Evolutionary conservation across 2,329 filamentous ascomycete species (phyloP).

Genomic region (Pyrenochaeta sp.): DNA sequence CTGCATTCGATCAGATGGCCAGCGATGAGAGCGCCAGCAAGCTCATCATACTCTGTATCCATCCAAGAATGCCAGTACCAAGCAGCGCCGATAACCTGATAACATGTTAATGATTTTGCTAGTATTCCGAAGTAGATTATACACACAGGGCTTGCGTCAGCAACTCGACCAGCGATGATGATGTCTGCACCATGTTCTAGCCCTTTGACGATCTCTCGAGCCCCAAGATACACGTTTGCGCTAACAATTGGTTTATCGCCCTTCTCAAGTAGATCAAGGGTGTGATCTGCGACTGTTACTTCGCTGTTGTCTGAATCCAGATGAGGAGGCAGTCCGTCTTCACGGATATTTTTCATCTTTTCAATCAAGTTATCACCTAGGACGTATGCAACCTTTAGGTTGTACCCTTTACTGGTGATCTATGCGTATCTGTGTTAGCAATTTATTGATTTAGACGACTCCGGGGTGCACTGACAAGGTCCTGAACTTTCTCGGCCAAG

Average conservation of each 20-base stretch:
- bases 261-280: conserved; percentile 49
- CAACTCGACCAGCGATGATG: conserved; percentile 42
- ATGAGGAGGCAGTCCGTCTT: conserved; percentile 51
- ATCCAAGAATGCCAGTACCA: conserved; percentile 65
- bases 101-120: not conserved
- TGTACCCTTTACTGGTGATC: conserved; percentile 42
- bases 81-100: conserved; percentile 61
- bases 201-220: conserved; percentile 42
- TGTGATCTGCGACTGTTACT: conserved; percentile 45
- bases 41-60: conserved; percentile 55
- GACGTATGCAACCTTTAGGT: conserved; percentile 56
- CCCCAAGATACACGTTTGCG: conserved; percentile 63
- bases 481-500: conserved; percentile 55
- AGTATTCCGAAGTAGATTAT: not conserved
- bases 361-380: conserved; percentile 55
- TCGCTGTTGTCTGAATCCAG: conserved; percentile 52
- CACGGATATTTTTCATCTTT: conserved; percentile 34
- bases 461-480: conserved; percentile 40
- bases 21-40: conserved; percentile 56
- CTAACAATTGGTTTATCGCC: conserved; percentile 49
- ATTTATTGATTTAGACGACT: not conserved
- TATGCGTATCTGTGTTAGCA: conserved; percentile 13
- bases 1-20: conserved; percentile 56
- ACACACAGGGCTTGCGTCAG: conserved; percentile 44
- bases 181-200: conserved; percentile 44